Base-by-base conservation (phyloP, 2,329 filamentous ascomycete genomes). In the Penicillium sp. region DNA sequence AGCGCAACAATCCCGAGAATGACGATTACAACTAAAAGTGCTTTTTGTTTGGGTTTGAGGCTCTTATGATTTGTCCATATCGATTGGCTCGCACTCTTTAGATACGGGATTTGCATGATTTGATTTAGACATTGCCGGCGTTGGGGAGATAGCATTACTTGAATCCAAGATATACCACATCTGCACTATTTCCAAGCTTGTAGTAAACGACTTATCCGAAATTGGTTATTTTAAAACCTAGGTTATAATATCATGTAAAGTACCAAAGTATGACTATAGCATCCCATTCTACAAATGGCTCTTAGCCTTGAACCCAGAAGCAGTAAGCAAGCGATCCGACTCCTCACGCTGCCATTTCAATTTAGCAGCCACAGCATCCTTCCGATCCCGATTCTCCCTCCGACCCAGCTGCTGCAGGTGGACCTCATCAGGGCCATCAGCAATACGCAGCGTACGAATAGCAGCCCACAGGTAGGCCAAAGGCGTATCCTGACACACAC, bases 391-490 rank as follows among this genome's bases (percentile, higher is more conserved):
- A 68, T 79, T 74, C 76, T 80, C 57, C 74, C 81, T 58, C 74
- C 72, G 55, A 65, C 82, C 69, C 70, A 77, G 61, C 72, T 74
- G 69, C 68, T 75, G 54, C 71, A 90, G 71, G 69, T 94, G 93
- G 50, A 97, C 93, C 80, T 98, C 93, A 71, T 98, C 93, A 0
- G 93, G 93, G 0, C 93, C 93, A 70, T 98, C 93, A 0, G 89
- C 89, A 58, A 95, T 81, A 51, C 87, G 78, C 69, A 95, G 77
- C 6, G 90, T 95, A 48, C 89, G 77, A 62, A 89, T 87, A 50
- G 78, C 74, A 16, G 87, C 82, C 83, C 87, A 95, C 81, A 90
- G 84, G 65, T 77, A 78, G 10, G 89, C 90, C 54, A 98, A 75
- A 16, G 93, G 93, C 1, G 93, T 97, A 58, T 98, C 93, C 75